Evolutionary conservation across 768 basidiomycete species (phyloP).

Genomic region (Amanita molliuscula): DNA sequence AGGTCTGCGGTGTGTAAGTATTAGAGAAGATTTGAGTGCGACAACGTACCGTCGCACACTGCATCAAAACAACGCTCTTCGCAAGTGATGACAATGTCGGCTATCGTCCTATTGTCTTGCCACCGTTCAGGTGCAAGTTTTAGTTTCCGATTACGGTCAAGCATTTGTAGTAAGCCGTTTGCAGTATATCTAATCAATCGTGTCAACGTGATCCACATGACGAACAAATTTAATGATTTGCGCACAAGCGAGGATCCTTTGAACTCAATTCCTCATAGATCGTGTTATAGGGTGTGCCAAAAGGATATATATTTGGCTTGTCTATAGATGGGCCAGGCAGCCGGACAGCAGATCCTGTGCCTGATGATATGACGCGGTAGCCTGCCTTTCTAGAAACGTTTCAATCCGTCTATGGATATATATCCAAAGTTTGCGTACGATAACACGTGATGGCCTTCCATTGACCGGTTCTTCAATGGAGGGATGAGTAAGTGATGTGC

Average conservation of each 20-base stretch:
- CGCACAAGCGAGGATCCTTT: slow-evolving; percentile 82
- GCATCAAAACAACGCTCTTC: slow-evolving; percentile 98
- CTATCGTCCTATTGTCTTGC: slow-evolving; percentile 83
- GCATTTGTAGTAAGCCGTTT: slow-evolving; percentile 91
- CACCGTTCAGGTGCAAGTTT: slow-evolving; percentile 93
- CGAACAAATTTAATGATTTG: slow-evolving; percentile 9
- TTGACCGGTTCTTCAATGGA: slow-evolving; percentile 80
- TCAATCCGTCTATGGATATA: slow-evolving; percentile 3
- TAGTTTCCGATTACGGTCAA: slow-evolving; percentile 88
- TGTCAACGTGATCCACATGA: slow-evolving; percentile 1
- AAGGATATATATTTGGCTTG: slow-evolving; percentile 93
- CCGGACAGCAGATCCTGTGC: slow-evolving; percentile 95
- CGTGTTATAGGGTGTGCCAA: slow-evolving; percentile 93
- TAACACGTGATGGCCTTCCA: slow-evolving; percentile 93
- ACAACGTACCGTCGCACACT: slow-evolving; percentile 83
- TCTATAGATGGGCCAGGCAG: slow-evolving; percentile 94
- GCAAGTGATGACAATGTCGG: slow-evolving; percentile 98
- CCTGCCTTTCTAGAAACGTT: slow-evolving; percentile 65
- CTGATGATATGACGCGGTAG: slow-evolving; percentile 84
- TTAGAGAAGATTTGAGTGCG: not conserved
- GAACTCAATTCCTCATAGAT: slow-evolving; percentile 84
- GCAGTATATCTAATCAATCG: slow-evolving; percentile 62
- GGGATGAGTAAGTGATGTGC: not conserved
- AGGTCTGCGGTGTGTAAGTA: slow-evolving; percentile 48
- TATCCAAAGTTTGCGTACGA: slow-evolving; percentile 42